A percentile compares a stretch with the other conserved stretches of the same genome.
Evolutionary conservation across 108 stramenopile genomes (phyloP).

Genomic region (Conticribra weissflogii): DNA sequence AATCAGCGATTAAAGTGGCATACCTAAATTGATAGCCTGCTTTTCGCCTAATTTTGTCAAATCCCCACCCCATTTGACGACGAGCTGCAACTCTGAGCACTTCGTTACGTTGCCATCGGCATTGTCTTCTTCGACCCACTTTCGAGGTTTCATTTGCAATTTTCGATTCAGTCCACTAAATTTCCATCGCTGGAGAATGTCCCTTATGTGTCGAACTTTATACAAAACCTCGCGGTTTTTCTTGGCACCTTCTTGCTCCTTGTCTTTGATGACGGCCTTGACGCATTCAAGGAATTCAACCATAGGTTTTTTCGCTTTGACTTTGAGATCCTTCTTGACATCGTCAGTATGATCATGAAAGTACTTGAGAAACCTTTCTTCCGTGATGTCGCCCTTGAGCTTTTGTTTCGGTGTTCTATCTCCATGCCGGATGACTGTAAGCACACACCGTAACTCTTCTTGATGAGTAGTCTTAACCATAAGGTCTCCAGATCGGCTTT

Average conservation of each 20-base stretch:
- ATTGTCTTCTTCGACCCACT: conserved; percentile 67
- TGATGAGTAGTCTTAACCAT: conserved; percentile 55
- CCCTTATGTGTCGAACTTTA: conserved; percentile 83
- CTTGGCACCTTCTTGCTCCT: conserved; percentile 51
- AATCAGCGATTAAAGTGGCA: no score
- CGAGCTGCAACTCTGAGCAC: conserved; percentile 84
- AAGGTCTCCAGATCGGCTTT: conserved; percentile 18
- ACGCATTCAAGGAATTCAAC: conserved; percentile 87
- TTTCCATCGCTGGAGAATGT: conserved; percentile 91
- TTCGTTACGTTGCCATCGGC: conserved; percentile 48
- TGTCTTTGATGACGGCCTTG: conserved; percentile 64
- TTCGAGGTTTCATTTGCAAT: conserved; percentile 94
- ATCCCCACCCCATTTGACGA: conserved; percentile 99
- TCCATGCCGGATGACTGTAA: conserved; percentile 96
- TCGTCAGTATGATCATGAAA: conserved; percentile 73
- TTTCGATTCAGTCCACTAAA: conserved; percentile 97
- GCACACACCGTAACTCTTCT: conserved; percentile 94
- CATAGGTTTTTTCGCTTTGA: conserved; percentile 90
- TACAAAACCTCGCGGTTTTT: conserved; percentile 57
- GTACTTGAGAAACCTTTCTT: conserved; percentile 79
- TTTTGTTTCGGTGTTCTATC: conserved; percentile 99
- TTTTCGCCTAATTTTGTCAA: conserved; percentile 92
- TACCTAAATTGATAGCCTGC: conserved; percentile 92
- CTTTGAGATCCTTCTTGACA: conserved; percentile 90
- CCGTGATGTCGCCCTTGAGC: conserved; percentile 92